Evolutionary conservation across 805 yeast genomes (phyloP).

Genomic region (Ogataea methanolica): DNA sequence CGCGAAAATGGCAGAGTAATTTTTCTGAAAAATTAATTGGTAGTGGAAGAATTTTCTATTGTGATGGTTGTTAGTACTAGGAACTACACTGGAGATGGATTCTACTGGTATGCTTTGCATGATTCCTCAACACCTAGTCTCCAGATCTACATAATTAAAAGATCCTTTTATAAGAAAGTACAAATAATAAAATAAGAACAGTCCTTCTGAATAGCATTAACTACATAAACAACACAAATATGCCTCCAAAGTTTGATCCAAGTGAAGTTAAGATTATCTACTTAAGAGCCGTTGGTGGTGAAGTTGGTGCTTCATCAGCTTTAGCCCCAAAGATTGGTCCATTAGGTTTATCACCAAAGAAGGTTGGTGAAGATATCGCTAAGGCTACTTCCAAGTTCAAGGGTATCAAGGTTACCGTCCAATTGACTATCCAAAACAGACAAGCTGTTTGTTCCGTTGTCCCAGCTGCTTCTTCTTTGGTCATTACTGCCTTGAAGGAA

Average conservation of each 20-base stretch:
- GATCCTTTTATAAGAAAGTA: too few species aligned
- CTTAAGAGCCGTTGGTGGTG: slow-evolving; percentile 99
- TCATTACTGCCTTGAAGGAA: slow-evolving; percentile 98
- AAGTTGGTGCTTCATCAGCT: slow-evolving; percentile 99
- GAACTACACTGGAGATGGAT: too few species aligned
- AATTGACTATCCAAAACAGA: slow-evolving; percentile 99
- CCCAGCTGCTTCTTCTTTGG: slow-evolving; percentile 98
- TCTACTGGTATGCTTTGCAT: too few species aligned
- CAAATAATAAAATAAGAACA: too few species aligned
- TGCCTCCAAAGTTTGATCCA: slow-evolving; percentile 99
- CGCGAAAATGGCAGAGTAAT: too few species aligned
- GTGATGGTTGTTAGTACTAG: too few species aligned
- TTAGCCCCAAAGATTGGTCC: slow-evolving; percentile 99
- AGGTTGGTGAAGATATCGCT: slow-evolving; percentile 99
- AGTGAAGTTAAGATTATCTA: slow-evolving; percentile 96
- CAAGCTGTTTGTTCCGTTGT: slow-evolving; percentile 99
- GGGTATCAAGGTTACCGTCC: slow-evolving; percentile 99
- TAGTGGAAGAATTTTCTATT: too few species aligned
- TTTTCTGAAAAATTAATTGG: too few species aligned
- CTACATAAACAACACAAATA: slow-evolving; percentile 29
- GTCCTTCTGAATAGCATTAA: too few species aligned
- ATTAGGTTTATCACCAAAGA: slow-evolving; percentile 99
- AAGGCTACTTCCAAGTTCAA: slow-evolving; percentile 99
- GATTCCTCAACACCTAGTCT: too few species aligned
- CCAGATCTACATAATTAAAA: too few species aligned